These are phyloP conservation scores for Deakozyma indianensis DNA, from an alignment of 805 yeast species.

Conservation along the genomic window DNA sequence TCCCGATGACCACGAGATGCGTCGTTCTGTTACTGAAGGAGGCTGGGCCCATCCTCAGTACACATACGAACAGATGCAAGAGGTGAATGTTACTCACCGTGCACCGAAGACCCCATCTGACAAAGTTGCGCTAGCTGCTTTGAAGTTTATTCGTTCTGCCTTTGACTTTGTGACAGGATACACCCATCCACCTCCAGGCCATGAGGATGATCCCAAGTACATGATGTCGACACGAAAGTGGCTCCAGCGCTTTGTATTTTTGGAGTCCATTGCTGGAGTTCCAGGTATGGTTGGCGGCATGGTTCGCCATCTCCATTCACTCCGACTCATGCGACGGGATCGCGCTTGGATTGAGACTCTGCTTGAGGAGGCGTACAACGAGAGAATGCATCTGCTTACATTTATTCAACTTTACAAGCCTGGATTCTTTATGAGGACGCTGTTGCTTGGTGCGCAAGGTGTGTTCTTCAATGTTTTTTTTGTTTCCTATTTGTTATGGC, in stretches of 20 bases:
- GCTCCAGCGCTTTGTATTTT: conserved; percentile 44
- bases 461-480: conserved; percentile 56
- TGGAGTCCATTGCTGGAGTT: conserved; percentile 66
- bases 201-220: conserved; percentile 21
- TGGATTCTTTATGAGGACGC: conserved; percentile 36
- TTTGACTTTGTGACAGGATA: conserved; percentile 57
- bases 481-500: conserved; percentile 40
- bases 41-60: conserved; percentile 33
- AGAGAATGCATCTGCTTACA: conserved; percentile 61
- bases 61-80: conserved; percentile 24
- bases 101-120: conserved; percentile 34
- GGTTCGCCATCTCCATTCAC: conserved; percentile 50
- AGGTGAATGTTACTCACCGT: conserved; percentile 37
- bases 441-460: conserved; percentile 54
- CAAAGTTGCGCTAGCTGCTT: conserved; percentile 33
- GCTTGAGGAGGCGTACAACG: conserved; percentile 64
- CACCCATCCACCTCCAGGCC: conserved; percentile 35
- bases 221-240: conserved; percentile 50
- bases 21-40: conserved; percentile 3
- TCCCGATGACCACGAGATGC: neutral
- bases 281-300: conserved; percentile 70
- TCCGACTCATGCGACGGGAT: conserved; percentile 48
- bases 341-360: conserved; percentile 65
- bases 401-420: conserved; percentile 54
- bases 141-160: conserved; percentile 29